Evolutionary conservation across 2,329 filamentous ascomycete genomes (phyloP), one percentile per base, ranked within the genome.

Genomic region (Colletotrichum sp.): DNA sequence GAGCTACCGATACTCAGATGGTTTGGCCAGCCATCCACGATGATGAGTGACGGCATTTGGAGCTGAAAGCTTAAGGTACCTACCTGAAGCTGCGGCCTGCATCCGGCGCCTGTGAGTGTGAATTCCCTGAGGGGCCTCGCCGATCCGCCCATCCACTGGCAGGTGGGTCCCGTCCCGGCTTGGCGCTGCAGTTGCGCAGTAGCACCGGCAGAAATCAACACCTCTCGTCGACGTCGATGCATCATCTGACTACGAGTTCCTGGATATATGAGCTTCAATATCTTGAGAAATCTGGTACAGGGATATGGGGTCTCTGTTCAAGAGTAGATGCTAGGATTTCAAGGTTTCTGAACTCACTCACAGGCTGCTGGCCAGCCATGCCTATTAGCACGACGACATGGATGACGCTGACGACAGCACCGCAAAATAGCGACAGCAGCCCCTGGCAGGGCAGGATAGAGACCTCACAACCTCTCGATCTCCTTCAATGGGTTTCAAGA

Each of bases 91-190:
- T 65, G 48, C 30, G 57, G 39, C 60, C 39, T 26, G 39, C 18
- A 65, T 32, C 12, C 26, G 26, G 63, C 16, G 65, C n/a, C 48
- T 36, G 48, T 39, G 43, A n/a, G 39, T 43, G 39, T 7, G 36
- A 3, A 18, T n/a, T 43, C 39, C 39, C 39, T 43, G 39, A 26
- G 16, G 72, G 83, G 12, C 30, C 61, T 69, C 52, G 34, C 73
- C 69, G 55, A n/a, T 9, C 36, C 12, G 8, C 55, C 21, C 43
- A 10, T 60, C 43, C 57, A 68, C 26, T 73, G 59, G 55, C 72
- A 32, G 61, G 74, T 64, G 74, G 74, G 59, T 59, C 70, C 59
- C 48, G 64, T 74, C 43, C 74, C 74, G 74, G 36, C 74, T 76
- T 76, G 74, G 74, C 74, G 16, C 68, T 59, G 64, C 59, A 67